phyloP scores from a whole-genome alignment of 2,329 filamentous ascomycete genomes.

The Exophiala sp. region DNA sequence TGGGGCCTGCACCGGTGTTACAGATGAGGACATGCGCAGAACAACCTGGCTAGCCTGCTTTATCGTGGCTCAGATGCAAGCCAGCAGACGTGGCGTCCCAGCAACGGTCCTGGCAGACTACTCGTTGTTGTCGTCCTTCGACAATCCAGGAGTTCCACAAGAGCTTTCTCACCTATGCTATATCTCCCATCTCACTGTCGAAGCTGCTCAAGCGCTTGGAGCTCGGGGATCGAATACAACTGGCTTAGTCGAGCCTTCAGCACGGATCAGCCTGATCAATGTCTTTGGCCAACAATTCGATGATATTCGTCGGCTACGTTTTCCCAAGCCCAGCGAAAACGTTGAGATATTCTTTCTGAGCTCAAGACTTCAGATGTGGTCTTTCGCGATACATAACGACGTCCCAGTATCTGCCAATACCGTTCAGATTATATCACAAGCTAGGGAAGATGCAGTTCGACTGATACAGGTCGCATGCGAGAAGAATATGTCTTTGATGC shows the following conservation, averaged over 20 bases:
- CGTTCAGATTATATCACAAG: conserved; percentile 5
- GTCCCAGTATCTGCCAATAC: conserved; percentile 7
- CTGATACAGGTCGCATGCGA: conserved; percentile 14
- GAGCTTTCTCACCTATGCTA: conserved; percentile 11
- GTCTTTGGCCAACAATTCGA: conserved; percentile 14
- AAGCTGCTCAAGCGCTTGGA: conserved; percentile 5
- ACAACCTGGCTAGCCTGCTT: conserved; percentile 28
- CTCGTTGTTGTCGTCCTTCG: conserved; percentile 5
- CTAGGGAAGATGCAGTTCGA: conserved; percentile 8
- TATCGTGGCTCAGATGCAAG: conserved; percentile 19
- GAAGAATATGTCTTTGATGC: conserved; percentile 12
- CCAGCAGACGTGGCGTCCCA: conserved; percentile 10
- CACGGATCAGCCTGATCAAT: conserved; percentile 15
- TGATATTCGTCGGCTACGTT: not conserved
- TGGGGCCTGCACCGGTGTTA: conserved; percentile 14
- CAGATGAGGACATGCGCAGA: conserved; percentile 13
- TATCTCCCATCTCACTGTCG: conserved; percentile 9
- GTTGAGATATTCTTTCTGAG: conserved; percentile 14
- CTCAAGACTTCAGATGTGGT: conserved; percentile 17
- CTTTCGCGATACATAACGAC: conserved; percentile 14
- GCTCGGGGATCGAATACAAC: conserved; percentile 5
- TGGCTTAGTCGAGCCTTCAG: conserved; percentile 5
- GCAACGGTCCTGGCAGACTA: conserved; percentile 9
- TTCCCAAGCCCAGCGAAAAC: not conserved
- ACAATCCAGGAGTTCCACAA: conserved; percentile 1